Conservation (phyloP, 1,284 basidiomycete genomes). For the Schizophyllum amplum region DNA sequence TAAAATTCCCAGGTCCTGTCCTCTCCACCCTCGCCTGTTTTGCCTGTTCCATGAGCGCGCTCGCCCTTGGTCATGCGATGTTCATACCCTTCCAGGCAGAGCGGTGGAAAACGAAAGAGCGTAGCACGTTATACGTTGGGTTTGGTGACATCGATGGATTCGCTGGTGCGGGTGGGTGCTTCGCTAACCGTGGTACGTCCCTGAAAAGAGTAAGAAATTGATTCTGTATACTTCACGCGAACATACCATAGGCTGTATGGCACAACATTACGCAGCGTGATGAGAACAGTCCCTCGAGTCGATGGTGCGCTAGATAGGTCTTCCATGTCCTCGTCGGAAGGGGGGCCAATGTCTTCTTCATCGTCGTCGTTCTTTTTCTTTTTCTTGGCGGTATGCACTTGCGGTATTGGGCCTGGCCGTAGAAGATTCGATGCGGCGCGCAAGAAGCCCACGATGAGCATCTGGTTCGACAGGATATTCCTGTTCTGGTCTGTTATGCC, state of each 20-base stretch:
- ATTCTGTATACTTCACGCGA: conserved; percentile 4
- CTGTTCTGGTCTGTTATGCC: conserved; percentile 93
- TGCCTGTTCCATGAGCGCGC: conserved; percentile 54
- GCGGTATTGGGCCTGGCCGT: conserved; percentile 48
- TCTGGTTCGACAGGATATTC: conserved; percentile 89
- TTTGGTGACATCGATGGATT: conserved; percentile 32
- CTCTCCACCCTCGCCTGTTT: conserved; percentile 63
- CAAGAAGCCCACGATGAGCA: conserved; percentile 82
- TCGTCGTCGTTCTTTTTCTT: conserved; percentile 43
- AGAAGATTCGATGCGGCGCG: conserved; percentile 66
- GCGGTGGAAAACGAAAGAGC: conserved; percentile 80
- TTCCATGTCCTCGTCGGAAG: conserved; percentile 17
- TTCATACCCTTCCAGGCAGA: conserved; percentile 77
- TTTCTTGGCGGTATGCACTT: conserved; percentile 23
- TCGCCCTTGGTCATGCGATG: conserved; percentile 90
- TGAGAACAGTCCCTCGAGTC: conserved; percentile 61
- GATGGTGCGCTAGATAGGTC: conserved; percentile 13
- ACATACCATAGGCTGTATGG: conserved; percentile 87
- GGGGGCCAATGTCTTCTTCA: conserved; percentile 28
- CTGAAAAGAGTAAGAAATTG: conserved; percentile 26
- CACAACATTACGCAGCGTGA: conserved; percentile 80
- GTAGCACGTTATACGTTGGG: conserved; percentile 64
- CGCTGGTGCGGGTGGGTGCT: conserved; percentile 50
- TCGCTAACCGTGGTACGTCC: conserved; percentile 77
- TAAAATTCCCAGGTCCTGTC: conserved; percentile 78